Evolutionary conservation across 106 monocot genomes (phyloP), one percentile per base, ranked within the genome.

Genomic region (Iris macrosiphon): DNA sequence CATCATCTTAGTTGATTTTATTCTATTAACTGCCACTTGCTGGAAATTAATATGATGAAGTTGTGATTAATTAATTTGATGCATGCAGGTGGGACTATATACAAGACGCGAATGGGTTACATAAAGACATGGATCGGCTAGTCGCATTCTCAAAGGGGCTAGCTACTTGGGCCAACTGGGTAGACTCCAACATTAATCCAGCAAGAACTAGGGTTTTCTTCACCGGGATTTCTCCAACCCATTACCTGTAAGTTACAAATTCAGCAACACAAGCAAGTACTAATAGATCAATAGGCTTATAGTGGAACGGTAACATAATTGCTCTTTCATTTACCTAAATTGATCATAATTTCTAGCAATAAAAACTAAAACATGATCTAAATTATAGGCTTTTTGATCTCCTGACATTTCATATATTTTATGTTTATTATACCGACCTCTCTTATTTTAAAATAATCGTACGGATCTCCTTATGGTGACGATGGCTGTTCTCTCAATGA

Each of bases 41-140:
- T 49, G 23, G 0, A 49, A 20, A 14, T 49, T 21, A 16, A 26
- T 14, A 20, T 18, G 11, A 47, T 31, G 2, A 22, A 14, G 33
- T 31, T 7, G 1, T 55, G 18, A 8, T 13, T 48, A 65, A n/a
- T 24, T 22, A 7, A 45, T 46, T 46, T 46, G 2, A 46, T 46
- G 7, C 10, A 4, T 69, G 49, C 66, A 91, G 92, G 31, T 87
- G 92, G 87, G 83, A 87, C 53, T 87, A 74, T 32, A 45, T 93
- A n/a, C 77, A 79, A 61, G 66, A 79, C 46, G 82, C 71, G 21
- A 57, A 60, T 4, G 11, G 29, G 20, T 28, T 57, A 42, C 59
- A 60, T 41, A 62, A 45, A 32, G 87, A 93, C 64, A 83, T 87
- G 82, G 69, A 93, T 49, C 49, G 92, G 5, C 27, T 75, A 50